Conservation (phyloP, 768 basidiomycete genomes). For the Xanthoconium stramineum region DNA sequence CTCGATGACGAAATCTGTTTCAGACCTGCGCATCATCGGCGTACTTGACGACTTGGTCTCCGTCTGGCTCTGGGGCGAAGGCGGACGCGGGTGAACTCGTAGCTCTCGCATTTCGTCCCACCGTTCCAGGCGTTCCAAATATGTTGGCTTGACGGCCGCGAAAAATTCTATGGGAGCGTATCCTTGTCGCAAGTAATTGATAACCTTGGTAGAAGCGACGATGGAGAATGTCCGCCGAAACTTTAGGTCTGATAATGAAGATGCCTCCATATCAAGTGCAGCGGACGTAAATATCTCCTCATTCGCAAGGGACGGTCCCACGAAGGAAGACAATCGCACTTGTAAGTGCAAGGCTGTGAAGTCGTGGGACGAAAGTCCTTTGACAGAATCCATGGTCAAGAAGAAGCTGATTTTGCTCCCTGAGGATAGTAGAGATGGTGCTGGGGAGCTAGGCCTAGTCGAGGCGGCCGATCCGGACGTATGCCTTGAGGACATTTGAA, state of each 20-base stretch:
- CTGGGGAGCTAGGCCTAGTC: slow-evolving; percentile 74
- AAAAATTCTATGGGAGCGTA: slow-evolving; percentile 92
- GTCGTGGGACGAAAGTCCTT: slow-evolving; percentile 87
- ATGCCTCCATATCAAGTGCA: slow-evolving; percentile 67
- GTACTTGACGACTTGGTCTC: slow-evolving; percentile 42
- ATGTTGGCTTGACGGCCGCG: slow-evolving; percentile 74
- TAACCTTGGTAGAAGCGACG: slow-evolving; percentile 67
- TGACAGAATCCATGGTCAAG: slow-evolving; percentile 81
- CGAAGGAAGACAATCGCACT: slow-evolving; percentile 82
- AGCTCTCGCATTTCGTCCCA: slow-evolving; percentile 94
- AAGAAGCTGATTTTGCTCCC: slow-evolving; percentile 85
- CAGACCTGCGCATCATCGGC: slow-evolving; percentile 87
- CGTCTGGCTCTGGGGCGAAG: slow-evolving; percentile 25
- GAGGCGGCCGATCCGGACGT: slow-evolving; percentile 59
- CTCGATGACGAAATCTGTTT: slow-evolving; percentile 85
- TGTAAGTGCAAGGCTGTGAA: slow-evolving; percentile 86
- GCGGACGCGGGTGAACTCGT: slow-evolving; percentile 41
- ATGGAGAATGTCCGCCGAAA: slow-evolving; percentile 83
- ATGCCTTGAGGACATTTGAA: slow-evolving; percentile 54
- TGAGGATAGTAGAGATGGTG: slow-evolving; percentile 59
- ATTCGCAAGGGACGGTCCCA: slow-evolving; percentile 61
- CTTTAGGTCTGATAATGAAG: slow-evolving; percentile 73
- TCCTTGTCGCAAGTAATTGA: slow-evolving; percentile 66
- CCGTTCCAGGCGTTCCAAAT: slow-evolving; percentile 83
- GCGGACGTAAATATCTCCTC: slow-evolving; percentile 84